Evolutionary conservation across 805 yeast species (phyloP).

Genomic region (Kodamaea nitidulidarum): DNA sequence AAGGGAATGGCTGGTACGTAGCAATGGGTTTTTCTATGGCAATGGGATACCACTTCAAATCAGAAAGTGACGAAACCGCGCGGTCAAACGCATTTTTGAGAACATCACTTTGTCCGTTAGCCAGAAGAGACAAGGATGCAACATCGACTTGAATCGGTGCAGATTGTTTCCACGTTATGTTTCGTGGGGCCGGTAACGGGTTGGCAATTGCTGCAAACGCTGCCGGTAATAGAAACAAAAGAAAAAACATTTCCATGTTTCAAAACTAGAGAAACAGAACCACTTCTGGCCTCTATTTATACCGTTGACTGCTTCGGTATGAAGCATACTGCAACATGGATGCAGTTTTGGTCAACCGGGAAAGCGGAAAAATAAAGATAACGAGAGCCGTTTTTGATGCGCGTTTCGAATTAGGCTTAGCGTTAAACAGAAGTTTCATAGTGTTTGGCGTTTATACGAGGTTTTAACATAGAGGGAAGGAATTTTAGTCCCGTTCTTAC

Average conservation of each 20-base stretch:
- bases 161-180: constrained; percentile 18
- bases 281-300: not conserved
- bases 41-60: constrained; percentile 33
- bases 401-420: too few species aligned
- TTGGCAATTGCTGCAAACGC: constrained; percentile 15
- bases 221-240: not conserved
- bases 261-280: too few species aligned
- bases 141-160: constrained; percentile 4
- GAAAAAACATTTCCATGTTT: not conserved
- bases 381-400: too few species aligned
- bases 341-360: too few species aligned
- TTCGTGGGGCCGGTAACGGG: constrained; percentile 23
- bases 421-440: too few species aligned
- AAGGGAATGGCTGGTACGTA: constrained; percentile 16
- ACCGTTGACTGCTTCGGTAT: not conserved
- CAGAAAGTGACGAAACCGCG: constrained; percentile 14
- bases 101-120: constrained; percentile 10
- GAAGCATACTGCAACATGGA: too few species aligned
- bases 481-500: too few species aligned
- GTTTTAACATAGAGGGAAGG: too few species aligned
- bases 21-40: constrained; percentile 25
- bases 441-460: too few species aligned
- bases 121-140: constrained; percentile 5
- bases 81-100: constrained; percentile 24
- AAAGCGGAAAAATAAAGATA: too few species aligned